These are phyloP conservation scores for Fimicolochytrium jonesii DNA, from an alignment of 192 early-diverging fungal genomes.

Conservation along the genomic window DNA sequence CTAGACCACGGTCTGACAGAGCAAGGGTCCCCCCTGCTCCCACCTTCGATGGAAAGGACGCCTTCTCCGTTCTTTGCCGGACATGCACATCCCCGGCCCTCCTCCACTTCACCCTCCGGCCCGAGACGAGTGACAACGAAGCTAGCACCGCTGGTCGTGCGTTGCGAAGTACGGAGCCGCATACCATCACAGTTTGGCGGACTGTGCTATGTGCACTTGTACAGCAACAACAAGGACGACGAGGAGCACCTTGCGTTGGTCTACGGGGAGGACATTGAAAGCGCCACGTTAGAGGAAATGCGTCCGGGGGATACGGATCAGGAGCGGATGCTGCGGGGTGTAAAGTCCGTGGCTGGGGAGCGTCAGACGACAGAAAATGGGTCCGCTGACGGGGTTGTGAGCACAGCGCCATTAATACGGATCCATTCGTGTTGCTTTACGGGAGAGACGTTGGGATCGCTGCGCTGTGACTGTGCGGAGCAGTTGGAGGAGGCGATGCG, in stretches of 20 bases:
- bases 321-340: conserved; percentile 79
- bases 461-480: conserved; percentile 91
- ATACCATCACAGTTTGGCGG: conserved; percentile 39
- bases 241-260: conserved; percentile 95
- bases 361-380: no score
- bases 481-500: conserved; percentile 91
- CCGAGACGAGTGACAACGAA: no score
- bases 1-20: no score
- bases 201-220: conserved; percentile 61
- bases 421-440: conserved; percentile 98
- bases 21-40: no score
- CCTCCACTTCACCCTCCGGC: no score
- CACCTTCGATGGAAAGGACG: no score
- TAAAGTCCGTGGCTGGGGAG: conserved; percentile 45
- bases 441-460: conserved; percentile 86
- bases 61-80: no score
- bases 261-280: conserved; percentile 79
- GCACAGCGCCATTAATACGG: conserved; percentile 78
- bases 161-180: conserved; percentile 34
- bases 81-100: no score
- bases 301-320: conserved; percentile 69
- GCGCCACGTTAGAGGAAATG: conserved; percentile 58
- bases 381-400: no score
- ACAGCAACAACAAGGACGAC: conserved; percentile 72
- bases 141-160: no score